Conservation (phyloP, 805 yeast genomes). For the Blastobotrys chiropterorum region DNA sequence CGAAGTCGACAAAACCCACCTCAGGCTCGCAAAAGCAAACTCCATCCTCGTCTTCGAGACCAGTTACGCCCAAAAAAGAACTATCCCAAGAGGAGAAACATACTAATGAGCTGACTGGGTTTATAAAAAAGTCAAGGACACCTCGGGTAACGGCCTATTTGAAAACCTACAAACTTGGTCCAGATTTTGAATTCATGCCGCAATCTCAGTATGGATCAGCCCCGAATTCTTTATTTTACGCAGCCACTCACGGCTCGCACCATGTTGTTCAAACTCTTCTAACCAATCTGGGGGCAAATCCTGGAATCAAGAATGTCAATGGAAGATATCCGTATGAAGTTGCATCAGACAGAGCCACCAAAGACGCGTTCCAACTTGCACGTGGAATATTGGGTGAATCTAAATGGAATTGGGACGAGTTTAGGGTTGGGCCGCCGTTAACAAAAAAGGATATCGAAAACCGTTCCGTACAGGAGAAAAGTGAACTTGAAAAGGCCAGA, state of each 20-base stretch:
- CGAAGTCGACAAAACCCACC: slow-evolving; percentile 5
- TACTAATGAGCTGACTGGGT: slow-evolving; percentile 50
- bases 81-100: slow-evolving; percentile 39
- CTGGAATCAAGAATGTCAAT: slow-evolving; percentile 37
- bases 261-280: slow-evolving; percentile 61
- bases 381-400: slow-evolving; percentile 64
- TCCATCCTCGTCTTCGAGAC: slow-evolving; percentile 12
- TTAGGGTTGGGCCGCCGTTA: slow-evolving; percentile 56
- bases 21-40: slow-evolving; percentile 12
- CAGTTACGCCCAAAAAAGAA: slow-evolving; percentile 16
- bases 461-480: slow-evolving; percentile 18
- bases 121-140: slow-evolving; percentile 67
- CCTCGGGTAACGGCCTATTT: slow-evolving; percentile 64
- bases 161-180: slow-evolving; percentile 48
- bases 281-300: slow-evolving; percentile 62
- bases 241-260: slow-evolving; percentile 58
- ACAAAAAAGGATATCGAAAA: slow-evolving; percentile 29
- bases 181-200: slow-evolving; percentile 54
- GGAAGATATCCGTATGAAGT: slow-evolving; percentile 70
- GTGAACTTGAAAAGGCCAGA: slow-evolving; percentile 17
- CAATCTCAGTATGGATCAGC: slow-evolving; percentile 41
- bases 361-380: slow-evolving; percentile 58
- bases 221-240: slow-evolving; percentile 77
- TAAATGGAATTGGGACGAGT: slow-evolving; percentile 60
- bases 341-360: slow-evolving; percentile 36